These are phyloP conservation scores for Monosporozyma yasuniensis DNA, from an alignment of 805 yeast species.

Conservation along the genomic window DNA sequence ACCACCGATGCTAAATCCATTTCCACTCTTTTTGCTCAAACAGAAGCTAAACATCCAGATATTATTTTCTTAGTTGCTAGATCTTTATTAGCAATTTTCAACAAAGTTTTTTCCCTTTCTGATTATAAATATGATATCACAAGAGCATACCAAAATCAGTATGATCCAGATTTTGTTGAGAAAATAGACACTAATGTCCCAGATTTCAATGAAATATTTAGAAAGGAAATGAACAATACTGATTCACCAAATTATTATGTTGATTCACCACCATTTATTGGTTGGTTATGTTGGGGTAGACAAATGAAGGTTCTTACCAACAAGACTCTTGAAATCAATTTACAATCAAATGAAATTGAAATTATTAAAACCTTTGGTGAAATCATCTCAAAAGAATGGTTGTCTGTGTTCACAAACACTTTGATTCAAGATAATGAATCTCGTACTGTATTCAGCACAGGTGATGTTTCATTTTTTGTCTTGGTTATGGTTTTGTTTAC, in stretches of 20 bases:
- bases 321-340: slow-evolving; percentile 26
- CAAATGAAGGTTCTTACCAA: slow-evolving; percentile 34
- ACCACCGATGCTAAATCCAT: slow-evolving; percentile 35
- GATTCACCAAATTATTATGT: slow-evolving; percentile 43
- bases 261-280: slow-evolving; percentile 48
- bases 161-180: slow-evolving; percentile 35
- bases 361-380: slow-evolving; percentile 39
- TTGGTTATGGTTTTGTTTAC: slow-evolving; percentile 44
- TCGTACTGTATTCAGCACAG: slow-evolving; percentile 56
- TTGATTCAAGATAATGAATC: slow-evolving; percentile 63
- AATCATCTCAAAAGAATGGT: slow-evolving; percentile 48
- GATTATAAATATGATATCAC: slow-evolving; percentile 39
- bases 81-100: slow-evolving; percentile 47
- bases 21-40: slow-evolving; percentile 37
- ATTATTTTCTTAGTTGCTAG: slow-evolving; percentile 54
- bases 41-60: slow-evolving; percentile 60
- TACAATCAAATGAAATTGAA: slow-evolving; percentile 36
- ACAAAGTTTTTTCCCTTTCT: slow-evolving; percentile 39
- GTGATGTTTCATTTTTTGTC: slow-evolving; percentile 51
- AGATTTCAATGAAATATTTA: slow-evolving; percentile 36
- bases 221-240: slow-evolving; percentile 42
- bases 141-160: slow-evolving; percentile 36
- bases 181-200: slow-evolving; percentile 37
- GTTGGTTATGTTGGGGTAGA: slow-evolving; percentile 77
- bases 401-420: slow-evolving; percentile 39